phyloP scores from a whole-genome alignment of 345 rosid species.

The Citrus australasica region DNA sequence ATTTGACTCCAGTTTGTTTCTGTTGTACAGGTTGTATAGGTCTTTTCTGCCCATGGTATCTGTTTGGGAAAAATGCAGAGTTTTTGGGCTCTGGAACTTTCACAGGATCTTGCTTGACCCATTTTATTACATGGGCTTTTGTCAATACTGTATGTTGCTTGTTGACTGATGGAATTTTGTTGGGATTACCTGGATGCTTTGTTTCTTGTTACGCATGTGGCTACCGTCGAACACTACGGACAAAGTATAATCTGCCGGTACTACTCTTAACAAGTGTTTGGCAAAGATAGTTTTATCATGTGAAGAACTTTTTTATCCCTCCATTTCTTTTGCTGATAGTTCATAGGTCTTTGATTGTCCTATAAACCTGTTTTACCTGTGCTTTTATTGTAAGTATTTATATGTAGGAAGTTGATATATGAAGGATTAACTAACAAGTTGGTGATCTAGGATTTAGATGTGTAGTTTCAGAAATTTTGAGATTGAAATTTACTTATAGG shows the following conservation, averaged over 20 bases:
- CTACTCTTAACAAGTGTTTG: not conserved
- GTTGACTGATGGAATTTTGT: slow-evolving; percentile 60
- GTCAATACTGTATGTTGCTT: slow-evolving; percentile 69
- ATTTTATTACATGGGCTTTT: slow-evolving; percentile 69
- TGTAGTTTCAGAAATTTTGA: not conserved
- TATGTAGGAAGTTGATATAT: not conserved
- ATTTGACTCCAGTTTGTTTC: not conserved
- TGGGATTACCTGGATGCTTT: slow-evolving; percentile 89
- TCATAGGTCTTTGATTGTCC: not conserved
- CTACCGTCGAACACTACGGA: slow-evolving; percentile 66
- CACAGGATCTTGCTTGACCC: slow-evolving; percentile 71
- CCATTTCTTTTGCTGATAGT: not conserved
- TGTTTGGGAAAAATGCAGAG: slow-evolving; percentile 89
- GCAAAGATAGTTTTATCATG: not conserved
- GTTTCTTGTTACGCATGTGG: slow-evolving; percentile 82
- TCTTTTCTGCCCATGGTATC: slow-evolving; percentile 75
- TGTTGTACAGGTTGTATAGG: slow-evolving; percentile 65
- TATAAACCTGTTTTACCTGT: not conserved
- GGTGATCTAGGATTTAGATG: not conserved
- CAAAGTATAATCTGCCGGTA: slow-evolving; percentile 74
- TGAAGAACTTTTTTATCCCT: not conserved
- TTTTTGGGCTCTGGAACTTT: slow-evolving; percentile 84
- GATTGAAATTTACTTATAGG: not conserved
- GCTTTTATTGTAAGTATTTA: not conserved
- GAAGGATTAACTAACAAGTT: not conserved